Evolutionary conservation across 2,329 filamentous ascomycete genomes (phyloP).

Genomic region (Cytospora chrysosperma): DNA sequence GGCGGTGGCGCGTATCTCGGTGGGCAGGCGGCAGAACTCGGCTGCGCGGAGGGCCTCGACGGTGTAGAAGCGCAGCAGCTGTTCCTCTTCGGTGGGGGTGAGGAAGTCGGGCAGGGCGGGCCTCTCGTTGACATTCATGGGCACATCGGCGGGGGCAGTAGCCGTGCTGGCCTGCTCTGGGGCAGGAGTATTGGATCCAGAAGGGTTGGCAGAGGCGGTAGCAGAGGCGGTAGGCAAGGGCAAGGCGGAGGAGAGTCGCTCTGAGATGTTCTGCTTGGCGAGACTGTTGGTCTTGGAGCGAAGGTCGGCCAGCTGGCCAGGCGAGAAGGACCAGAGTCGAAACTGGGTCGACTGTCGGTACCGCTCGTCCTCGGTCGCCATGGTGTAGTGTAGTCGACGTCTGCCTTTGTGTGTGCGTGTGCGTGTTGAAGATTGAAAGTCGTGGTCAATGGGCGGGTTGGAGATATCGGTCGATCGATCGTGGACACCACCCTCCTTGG

Average conservation of each 20-base stretch:
- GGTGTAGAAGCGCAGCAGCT: conserved; percentile 76
- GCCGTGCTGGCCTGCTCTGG: conserved; percentile 4
- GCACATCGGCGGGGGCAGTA: conserved; percentile 19
- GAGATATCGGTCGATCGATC: background rate
- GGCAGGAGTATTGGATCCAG: conserved; percentile 31
- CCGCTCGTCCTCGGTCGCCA: conserved; percentile 83
- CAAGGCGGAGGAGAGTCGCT: conserved; percentile 49
- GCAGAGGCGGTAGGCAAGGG: conserved; percentile 48
- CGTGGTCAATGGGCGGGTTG: background rate
- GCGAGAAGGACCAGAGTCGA: conserved; percentile 88
- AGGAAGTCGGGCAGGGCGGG: conserved; percentile 69
- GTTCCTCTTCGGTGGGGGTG: conserved; percentile 78
- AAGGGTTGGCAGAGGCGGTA: conserved; percentile 31
- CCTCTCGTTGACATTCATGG: conserved; percentile 30
- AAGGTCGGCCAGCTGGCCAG: conserved; percentile 66
- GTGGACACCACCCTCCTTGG: background rate
- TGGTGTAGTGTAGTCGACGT: conserved; percentile 36
- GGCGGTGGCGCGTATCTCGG: conserved; percentile 66
- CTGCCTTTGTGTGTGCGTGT: background rate
- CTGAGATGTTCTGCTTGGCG: conserved; percentile 62
- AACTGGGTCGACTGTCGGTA: conserved; percentile 91
- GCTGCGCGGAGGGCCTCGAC: conserved; percentile 57
- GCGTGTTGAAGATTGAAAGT: no score
- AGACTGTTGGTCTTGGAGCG: conserved; percentile 77
- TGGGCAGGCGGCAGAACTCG: conserved; percentile 51